These are phyloP conservation scores for Leccinum subgranulosum DNA, from an alignment of 768 basidiomycete species.

Conservation along the genomic window DNA sequence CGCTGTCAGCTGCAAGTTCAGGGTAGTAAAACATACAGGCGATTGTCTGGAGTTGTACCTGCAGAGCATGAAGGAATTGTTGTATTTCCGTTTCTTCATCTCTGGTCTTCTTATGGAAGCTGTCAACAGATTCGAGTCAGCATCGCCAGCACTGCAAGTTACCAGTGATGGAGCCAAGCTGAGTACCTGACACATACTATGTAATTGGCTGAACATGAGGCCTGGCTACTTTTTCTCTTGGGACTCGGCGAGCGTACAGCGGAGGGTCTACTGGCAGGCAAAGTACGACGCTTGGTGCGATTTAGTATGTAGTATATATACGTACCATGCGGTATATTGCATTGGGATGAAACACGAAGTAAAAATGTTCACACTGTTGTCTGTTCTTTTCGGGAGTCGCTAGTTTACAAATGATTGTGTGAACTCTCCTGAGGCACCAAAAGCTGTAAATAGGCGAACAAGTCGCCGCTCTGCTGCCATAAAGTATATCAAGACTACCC, in stretches of 20 bases:
- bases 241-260: background rate
- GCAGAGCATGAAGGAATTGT: background rate
- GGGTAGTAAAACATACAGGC: too few relatives aligned
- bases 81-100: background rate
- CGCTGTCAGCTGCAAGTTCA: background rate
- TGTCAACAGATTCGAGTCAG: background rate
- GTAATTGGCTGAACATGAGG: background rate
- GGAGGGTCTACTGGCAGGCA: too few relatives aligned
- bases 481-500: background rate
- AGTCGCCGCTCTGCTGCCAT: constrained; percentile 14
- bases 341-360: background rate
- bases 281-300: background rate
- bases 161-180: background rate
- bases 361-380: background rate
- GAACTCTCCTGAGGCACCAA: background rate
- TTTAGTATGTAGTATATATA: background rate
- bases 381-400: background rate
- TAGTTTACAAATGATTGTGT: background rate
- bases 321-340: background rate
- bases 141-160: background rate
- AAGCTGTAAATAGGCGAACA: constrained; percentile 7
- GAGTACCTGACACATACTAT: background rate
- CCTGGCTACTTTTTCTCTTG: background rate
- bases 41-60: background rate
- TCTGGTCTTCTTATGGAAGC: background rate